A percentile compares a stretch with the other conserved stretches of the same genome.
Evolutionary conservation across 148 eudicot species (phyloP).

Genomic region (Mesembryanthemum crystallinum): DNA sequence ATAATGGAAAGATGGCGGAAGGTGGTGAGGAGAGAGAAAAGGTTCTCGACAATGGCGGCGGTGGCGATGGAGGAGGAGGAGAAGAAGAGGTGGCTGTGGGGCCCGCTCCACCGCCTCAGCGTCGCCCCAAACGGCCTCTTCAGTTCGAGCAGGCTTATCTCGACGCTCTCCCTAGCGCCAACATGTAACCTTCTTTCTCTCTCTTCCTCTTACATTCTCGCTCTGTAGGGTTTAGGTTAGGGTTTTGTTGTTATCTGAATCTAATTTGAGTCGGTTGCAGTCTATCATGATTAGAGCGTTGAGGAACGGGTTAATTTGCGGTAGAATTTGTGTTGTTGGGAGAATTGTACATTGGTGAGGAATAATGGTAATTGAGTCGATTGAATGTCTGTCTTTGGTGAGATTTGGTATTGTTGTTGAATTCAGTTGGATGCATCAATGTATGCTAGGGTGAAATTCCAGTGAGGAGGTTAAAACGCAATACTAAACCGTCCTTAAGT

Average conservation of each 20-base stretch:
- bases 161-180: conserved; percentile 86
- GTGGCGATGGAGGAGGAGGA: conserved; percentile 5
- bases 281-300: background rate
- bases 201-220: no score
- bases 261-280: background rate
- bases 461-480: no score
- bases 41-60: conserved; percentile 22
- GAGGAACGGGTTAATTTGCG: background rate
- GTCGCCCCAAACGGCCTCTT: conserved; percentile 85
- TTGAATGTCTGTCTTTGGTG: background rate
- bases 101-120: conserved; percentile 71
- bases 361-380: background rate
- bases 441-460: background rate
- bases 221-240: conserved; percentile 41
- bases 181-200: conserved; percentile 49
- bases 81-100: conserved; percentile 56
- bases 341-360: background rate
- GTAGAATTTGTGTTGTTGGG: no score
- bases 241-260: conserved; percentile 16
- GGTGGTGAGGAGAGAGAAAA: conserved; percentile 16
- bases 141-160: conserved; percentile 93
- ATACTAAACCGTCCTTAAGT: no score
- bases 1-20: conserved; percentile 9
- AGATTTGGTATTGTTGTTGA: no score
- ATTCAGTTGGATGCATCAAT: no score